Evolutionary conservation across 495 filamentous ascomycete genomes (phyloP).

Genomic region (Tetracladium marchalianum): DNA sequence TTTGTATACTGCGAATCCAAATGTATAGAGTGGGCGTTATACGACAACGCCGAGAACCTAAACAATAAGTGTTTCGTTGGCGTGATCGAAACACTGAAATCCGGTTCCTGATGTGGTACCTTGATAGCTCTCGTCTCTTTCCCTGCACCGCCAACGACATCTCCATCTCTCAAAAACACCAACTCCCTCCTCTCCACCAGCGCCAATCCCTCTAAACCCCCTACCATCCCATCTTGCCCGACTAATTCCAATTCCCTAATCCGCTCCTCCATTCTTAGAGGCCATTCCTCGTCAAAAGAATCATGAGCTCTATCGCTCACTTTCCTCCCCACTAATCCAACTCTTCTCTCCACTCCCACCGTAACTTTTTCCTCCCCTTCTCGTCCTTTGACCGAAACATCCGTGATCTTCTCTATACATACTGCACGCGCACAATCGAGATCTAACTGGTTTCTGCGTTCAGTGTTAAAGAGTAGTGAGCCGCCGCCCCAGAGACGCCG

Average conservation of each 20-base stretch:
- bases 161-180: slow-evolving; percentile 9
- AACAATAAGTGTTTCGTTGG: slow-evolving; percentile 40
- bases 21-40: slow-evolving; percentile 81
- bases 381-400: slow-evolving; percentile 40
- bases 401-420: slow-evolving; percentile 56
- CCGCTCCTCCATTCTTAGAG: background rate
- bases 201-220: background rate
- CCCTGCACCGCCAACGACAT: background rate
- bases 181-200: slow-evolving; percentile 8
- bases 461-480: slow-evolving; percentile 26
- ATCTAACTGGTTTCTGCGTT: slow-evolving; percentile 9
- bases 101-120: background rate
- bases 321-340: background rate
- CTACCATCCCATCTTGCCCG: background rate
- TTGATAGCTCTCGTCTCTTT: background rate
- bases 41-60: slow-evolving; percentile 75
- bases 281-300: no score
- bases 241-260: background rate
- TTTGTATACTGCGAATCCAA: slow-evolving; percentile 63
- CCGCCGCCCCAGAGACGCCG: slow-evolving; percentile 79
- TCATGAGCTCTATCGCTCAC: no score
- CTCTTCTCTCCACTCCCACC: slow-evolving; percentile 12
- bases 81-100: slow-evolving; percentile 11
- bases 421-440: slow-evolving; percentile 42
- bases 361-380: slow-evolving; percentile 42